Percentiles rank a stretch among this genome's conserved stretches.
Conservation (phyloP, 2,329 filamentous ascomycete genomes). For the Arachnomyces sp. region DNA sequence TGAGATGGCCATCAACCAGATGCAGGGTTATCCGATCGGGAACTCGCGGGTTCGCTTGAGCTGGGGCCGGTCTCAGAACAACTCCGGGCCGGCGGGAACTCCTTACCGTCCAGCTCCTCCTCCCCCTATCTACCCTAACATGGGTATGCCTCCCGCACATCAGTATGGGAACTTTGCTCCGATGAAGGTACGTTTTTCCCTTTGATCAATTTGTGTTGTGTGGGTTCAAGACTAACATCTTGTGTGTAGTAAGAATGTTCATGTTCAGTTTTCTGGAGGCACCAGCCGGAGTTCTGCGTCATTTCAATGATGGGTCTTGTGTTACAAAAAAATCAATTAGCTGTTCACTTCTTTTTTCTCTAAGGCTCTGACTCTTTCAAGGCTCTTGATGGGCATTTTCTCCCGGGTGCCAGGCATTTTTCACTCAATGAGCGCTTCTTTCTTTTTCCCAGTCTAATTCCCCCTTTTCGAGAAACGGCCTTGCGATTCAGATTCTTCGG, state of each 20-base stretch:
- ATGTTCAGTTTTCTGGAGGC: conserved; percentile 33
- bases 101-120: conserved; percentile 91
- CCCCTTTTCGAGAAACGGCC: too few species aligned
- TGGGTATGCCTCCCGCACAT: conserved; percentile 59
- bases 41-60: conserved; percentile 96
- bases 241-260: conserved; percentile 24
- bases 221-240: conserved; percentile 12
- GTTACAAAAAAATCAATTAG: conserved; percentile 31
- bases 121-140: conserved; percentile 63
- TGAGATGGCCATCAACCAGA: conserved; percentile 99
- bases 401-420: conserved; percentile 36
- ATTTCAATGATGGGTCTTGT: conserved; percentile 36
- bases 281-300: conserved; percentile 37
- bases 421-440: conserved; percentile 19
- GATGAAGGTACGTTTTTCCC: conserved; percentile 54
- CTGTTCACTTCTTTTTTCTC: conserved; percentile 25
- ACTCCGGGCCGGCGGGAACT: conserved; percentile 90
- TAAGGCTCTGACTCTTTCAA: conserved; percentile 28
- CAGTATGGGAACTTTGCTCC: conserved; percentile 58
- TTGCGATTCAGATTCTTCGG: too few species aligned
- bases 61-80: conserved; percentile 98
- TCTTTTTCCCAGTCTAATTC: too few species aligned
- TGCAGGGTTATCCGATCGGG: conserved; percentile 98
- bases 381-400: conserved; percentile 37
- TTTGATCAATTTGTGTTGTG: too few species aligned